Base-by-base conservation (phyloP, 164 flowering plant species). In the Euptelea pleiosperma region DNA sequence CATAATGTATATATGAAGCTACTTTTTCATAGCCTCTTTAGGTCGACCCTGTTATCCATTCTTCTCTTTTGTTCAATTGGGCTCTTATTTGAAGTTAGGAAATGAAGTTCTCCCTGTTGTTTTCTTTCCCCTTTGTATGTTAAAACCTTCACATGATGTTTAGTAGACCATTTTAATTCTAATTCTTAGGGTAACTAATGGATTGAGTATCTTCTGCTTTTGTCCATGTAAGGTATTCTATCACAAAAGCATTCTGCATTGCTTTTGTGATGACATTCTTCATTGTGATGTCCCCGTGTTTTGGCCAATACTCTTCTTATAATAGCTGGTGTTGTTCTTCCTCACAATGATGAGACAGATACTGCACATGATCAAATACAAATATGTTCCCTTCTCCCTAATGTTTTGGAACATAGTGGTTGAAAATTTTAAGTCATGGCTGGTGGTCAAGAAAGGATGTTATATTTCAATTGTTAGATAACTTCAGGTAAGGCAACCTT, bases 301-400 rank as follows among this genome's bases (percentile, higher is more conserved):
- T 64, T 90, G 95, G 97, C 97, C 97, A 6, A 84, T 87, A 43
- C 84, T 90, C 37, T 79, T 87, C 52, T 74, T 87, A 75, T 91
- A 91, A 79, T 87, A 89, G 91, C 4, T 86, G 30, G 58, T 83
- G 54, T 75, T 91, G 33, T 86, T 88, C 70, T 57, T 70, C 46
- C 75, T 82, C 62, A 91, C 89, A 3, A 86, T 87, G 89, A 87
- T 82, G 77, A 79, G 78, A 64, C 96, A 91, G 70, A 80, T 87
- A 58, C 46, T 68, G 46, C 97, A 82, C 70, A 87, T 90, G 97
- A 76, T 87, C 74, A 90, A 85, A 56, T 81, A 91, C 73, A 87
- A 64, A 78, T 91, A 91, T 64, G 84, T 85, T 7, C 97, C 95
- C 1, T 87, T 85, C 64, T 67, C 95, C 45, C 64, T 76, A 33